Evolutionary conservation across 2,329 filamentous ascomycete genomes (phyloP).

Genomic region (Monilinia polystroma): DNA sequence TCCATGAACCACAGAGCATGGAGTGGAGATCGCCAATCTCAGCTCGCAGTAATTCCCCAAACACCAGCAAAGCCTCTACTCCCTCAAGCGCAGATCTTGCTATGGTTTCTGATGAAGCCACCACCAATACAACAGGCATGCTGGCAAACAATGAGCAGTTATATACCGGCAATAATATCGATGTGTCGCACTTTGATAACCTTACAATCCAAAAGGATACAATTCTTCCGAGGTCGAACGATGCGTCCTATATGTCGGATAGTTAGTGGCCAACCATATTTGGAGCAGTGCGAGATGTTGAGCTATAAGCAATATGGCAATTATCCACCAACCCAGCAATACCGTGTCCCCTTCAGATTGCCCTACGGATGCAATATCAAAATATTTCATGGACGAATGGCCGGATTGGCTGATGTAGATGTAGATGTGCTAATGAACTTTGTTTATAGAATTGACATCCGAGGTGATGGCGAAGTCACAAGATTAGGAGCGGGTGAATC

Average conservation of each 20-base stretch:
- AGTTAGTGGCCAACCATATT: neutral
- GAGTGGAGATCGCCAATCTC: neutral
- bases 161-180: neutral
- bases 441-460: conserved; percentile 24
- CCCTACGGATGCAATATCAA: neutral
- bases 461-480: conserved; percentile 40
- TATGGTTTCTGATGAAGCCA: neutral
- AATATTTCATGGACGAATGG: neutral
- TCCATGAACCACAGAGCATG: neutral
- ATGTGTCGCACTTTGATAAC: neutral
- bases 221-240: neutral
- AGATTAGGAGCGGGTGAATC: conserved; percentile 40
- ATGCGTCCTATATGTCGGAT: neutral
- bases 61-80: neutral
- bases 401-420: neutral
- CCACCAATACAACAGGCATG: neutral
- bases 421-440: conserved; percentile 24
- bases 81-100: neutral
- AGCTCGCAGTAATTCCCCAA: neutral
- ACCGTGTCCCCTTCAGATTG: too few relatives aligned
- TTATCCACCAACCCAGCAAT: neutral
- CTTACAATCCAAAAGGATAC: neutral
- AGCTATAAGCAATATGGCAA: neutral
- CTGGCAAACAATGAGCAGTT: too few relatives aligned
- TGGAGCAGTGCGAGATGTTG: neutral